Evolutionary conservation across 176 grass and related monocot genomes (phyloP), one percentile per base, ranked within the genome.

Genomic region (Hsuehochloa calcarea): DNA sequence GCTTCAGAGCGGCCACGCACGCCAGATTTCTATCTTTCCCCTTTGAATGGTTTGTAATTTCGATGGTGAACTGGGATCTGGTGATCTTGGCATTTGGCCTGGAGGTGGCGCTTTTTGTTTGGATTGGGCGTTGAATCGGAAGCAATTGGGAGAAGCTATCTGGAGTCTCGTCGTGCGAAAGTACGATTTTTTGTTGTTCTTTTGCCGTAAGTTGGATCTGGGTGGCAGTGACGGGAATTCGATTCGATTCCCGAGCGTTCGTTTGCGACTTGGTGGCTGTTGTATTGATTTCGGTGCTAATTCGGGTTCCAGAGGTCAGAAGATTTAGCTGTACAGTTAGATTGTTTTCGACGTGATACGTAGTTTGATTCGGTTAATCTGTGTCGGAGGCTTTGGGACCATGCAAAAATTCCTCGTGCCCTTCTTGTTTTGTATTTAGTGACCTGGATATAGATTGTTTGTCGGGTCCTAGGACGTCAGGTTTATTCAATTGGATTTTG

Each of bases 21-120:
- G 38, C 38, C 4, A 39, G 38, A 39, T 39, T 39, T 39, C 4
- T 39, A 39, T 39, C 3, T 39, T 39, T 39, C 38, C 38, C 38
- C 38, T 39, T 39, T 39, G 38, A 39, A 39, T 39, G 38, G 3
- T 39, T 39, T 39, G 19, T 63, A n/a, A 15, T 54, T 80, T 26
- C 17, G 41, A 19, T 54, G n/a, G n/a, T 26, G 27, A 59, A 43
- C 51, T 86, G 85, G 76, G 85, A 87, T 87, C 77, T 74, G 77
- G 10, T 5, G 17, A 14, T 23, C 12, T 35, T 56, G 75, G 66
- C 84, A 86, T 86, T 86, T 77, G 47, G 35, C 8, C 43, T 46
- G 64, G 66, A 16, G 31, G 55, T 46, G 39, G 0, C 5, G 43
- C 9, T 70, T 62, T 50, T 70, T 31, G 15, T 69, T 10, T 72